Base-by-base conservation (phyloP, 1,284 basidiomycete genomes). In the Meira nashicola region DNA sequence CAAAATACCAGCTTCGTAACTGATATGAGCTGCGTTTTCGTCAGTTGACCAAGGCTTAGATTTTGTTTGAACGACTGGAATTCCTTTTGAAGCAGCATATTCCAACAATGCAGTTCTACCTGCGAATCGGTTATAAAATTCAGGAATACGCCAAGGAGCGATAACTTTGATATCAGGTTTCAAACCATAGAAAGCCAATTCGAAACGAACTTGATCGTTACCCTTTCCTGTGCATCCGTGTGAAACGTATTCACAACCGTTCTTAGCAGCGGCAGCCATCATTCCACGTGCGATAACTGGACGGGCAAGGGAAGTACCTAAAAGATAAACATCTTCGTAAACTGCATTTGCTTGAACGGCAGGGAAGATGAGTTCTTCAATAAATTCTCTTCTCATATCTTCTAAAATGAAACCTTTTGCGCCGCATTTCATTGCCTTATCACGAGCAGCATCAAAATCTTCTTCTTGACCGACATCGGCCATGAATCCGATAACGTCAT, bases 171-270 rank as follows among this genome's bases (percentile, higher is more conserved):
- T 97, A 76, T 92, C 89, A 54, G 94, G 93, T 80, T 95, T 93
- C 74, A 99, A 85, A 58, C 92, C 94, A 80, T 98, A 99, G 83
- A 98, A 99, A 9, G 95, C 93, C 60, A 98, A 87, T 80, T 99
- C 95, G 80, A 98, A 99, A 64, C 95, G 90, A 71, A 99, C 94
- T 82, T 99, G 95, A 81, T 99, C 94, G 80, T 98, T 98, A 59
- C 94, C 94, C 83, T 98, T 98, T 60, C 94, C 94, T 50, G 94
- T 99, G 84, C 94, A 99, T 41, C 94, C 94, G 81, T 98, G 95
- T 40, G 93, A 89, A 67, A 98, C 94, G 78, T 85, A 98, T 80
- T 55, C 62, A 56, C 67, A 70, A 46, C 70, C 64, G 80, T 95
- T 91, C 73, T 83, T 84, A 52, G 89, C 90, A 46, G 95, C 95